phyloP scores from a whole-genome alignment of 306 rosid species.

The Hippophae rhamnoides region DNA sequence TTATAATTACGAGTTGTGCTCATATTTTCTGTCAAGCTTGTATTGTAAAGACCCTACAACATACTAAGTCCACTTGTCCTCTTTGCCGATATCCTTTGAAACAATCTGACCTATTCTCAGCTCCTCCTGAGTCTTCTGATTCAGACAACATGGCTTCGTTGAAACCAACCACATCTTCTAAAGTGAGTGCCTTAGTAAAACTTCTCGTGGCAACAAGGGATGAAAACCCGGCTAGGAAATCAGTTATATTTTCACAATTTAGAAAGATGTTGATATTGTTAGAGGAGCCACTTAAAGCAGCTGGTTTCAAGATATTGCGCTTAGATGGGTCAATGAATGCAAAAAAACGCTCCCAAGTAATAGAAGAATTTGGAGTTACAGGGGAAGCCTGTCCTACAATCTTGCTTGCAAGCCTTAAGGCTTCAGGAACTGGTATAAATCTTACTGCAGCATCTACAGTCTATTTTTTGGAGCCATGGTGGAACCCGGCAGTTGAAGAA shows the following conservation, averaged over 20 bases:
- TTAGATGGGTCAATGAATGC: slow-evolving; percentile 74
- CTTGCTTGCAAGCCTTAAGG: slow-evolving; percentile 77
- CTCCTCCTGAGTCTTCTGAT: slow-evolving; percentile 38
- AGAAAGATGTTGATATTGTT: slow-evolving; percentile 48
- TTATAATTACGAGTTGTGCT: slow-evolving; percentile 63
- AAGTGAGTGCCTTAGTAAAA: slow-evolving; percentile 45
- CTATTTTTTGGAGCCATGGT: slow-evolving; percentile 87
- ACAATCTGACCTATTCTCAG: slow-evolving; percentile 59
- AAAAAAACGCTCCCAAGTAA: slow-evolving; percentile 45
- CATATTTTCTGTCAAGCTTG: slow-evolving; percentile 68
- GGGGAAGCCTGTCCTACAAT: slow-evolving; percentile 29
- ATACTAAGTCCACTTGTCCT: slow-evolving; percentile 50
- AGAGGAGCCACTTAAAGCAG: slow-evolving; percentile 48
- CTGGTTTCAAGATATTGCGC: slow-evolving; percentile 63
- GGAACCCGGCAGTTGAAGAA: slow-evolving; percentile 86
- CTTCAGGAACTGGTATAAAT: slow-evolving; percentile 70
- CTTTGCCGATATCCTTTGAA: slow-evolving; percentile 55
- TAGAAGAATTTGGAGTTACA: slow-evolving; percentile 40
- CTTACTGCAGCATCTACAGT: slow-evolving; percentile 70
- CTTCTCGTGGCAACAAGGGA: slow-evolving; percentile 48
- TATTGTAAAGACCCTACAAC: slow-evolving; percentile 45
- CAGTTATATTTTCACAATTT: slow-evolving; percentile 81
- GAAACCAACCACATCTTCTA: slow-evolving; percentile 35
- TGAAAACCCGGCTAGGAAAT: slow-evolving; percentile 40
- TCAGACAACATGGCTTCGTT: slow-evolving; percentile 19